Conservation (phyloP, 2,329 filamentous ascomycete species). For the Volutella citrinella region DNA sequence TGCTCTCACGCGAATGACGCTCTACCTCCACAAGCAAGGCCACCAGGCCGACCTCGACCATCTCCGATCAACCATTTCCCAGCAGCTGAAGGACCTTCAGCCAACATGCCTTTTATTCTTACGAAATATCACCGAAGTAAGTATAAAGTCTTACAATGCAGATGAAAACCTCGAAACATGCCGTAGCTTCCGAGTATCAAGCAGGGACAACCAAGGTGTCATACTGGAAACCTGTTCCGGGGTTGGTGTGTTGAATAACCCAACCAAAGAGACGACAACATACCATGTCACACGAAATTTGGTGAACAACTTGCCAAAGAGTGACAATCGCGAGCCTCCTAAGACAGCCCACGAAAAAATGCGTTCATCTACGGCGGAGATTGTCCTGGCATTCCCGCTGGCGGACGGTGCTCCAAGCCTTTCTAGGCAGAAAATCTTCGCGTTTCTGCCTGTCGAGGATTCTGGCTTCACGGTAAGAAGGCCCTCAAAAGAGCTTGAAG, state of each 20-base stretch:
- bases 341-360: conserved; percentile 26
- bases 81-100: conserved; percentile 37
- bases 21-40: conserved; percentile 31
- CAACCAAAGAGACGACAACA: conserved; percentile 9
- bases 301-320: conserved; percentile 27
- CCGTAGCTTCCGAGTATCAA: conserved; percentile 7
- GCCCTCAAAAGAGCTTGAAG: conserved; percentile 39
- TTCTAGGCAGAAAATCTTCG: conserved; percentile 42
- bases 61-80: conserved; percentile 22
- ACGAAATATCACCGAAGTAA: conserved; percentile 34
- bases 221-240: no score
- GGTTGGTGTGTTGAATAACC: no score
- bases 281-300: conserved; percentile 28
- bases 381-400: conserved; percentile 47
- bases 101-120: conserved; percentile 41
- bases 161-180: conserved; percentile 9
- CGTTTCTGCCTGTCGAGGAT: conserved; percentile 47
- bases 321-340: conserved; percentile 34
- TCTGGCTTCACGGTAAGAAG: no score
- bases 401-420: conserved; percentile 26
- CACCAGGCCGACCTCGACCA: conserved; percentile 11
- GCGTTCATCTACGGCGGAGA: conserved; percentile 27
- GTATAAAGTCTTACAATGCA: conserved; percentile 27
- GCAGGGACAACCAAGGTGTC: conserved; percentile 8
- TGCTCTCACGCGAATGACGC: conserved; percentile 34